Base-by-base conservation (phyloP, 2,329 filamentous ascomycete species). In the Scedosporium aurantiacum region DNA sequence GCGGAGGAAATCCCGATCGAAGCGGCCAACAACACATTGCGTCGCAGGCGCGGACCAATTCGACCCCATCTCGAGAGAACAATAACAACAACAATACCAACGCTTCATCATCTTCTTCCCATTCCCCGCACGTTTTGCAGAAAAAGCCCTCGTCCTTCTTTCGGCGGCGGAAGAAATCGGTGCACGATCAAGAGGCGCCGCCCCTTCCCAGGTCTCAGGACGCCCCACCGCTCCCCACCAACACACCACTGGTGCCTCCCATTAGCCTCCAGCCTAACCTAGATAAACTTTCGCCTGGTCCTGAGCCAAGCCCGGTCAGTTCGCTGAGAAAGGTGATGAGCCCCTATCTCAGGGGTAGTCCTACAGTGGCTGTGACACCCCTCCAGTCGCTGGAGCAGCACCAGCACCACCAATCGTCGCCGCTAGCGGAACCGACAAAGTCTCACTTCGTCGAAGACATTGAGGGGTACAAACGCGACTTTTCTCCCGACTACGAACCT, bases 91-190 rank as follows among this genome's bases (percentile, higher is more conserved):
- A n/a, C 18, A 47, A 47, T 47, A 47, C 43, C 43, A 47, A 37
- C 32, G 10, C 32, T 37, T 37, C 32, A 37, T 37, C 70, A 1
- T 69, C 70, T 5, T 73, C 74, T 27, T 74, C 74, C 23, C 76
- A 79, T 58, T 77, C 76, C 60, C 71, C 78, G 16, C 77, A 79
- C 62, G 74, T 77, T 21, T 76, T 97, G 59, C 89, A 90, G 68
- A 97, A 97, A 78, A 97, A 97, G 73, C 84, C 90, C 3, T 95
- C 93, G 1, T 93, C 91, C 0, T 97, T 99, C 76, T 97, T 97
- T 76, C 84, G 94, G 64, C 83, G 94, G 63, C 84, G 92, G 65
- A 97, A 97, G 82, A 95, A 93, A 81, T 96, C 92, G 4, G 75
- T 91, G 40, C 83, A 85, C 14, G 91, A 95, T 64, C 37, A 45